Percentiles rank a stretch among this genome's conserved stretches.
Conservation (phyloP, 495 filamentous ascomycete species). For the Emericellopsis terricola region DNA sequence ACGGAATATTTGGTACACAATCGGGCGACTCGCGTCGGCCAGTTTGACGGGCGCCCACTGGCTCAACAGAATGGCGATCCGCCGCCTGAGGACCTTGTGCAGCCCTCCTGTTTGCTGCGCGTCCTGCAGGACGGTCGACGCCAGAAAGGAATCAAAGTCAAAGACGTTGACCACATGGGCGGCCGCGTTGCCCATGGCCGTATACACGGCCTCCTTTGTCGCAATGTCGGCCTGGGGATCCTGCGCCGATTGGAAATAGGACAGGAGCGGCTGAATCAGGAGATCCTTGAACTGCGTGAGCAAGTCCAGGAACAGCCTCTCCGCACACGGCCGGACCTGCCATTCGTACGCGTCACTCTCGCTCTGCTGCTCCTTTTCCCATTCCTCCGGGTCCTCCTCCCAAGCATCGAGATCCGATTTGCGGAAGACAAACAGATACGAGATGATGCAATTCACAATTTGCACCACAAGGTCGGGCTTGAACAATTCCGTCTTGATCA, state of each 20-base stretch:
- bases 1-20: constrained; percentile 81
- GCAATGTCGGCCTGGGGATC: constrained; percentile 51
- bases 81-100: constrained; percentile 72
- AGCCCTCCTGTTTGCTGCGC: constrained; percentile 56
- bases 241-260: constrained; percentile 58
- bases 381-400: constrained; percentile 84
- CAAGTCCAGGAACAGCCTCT: constrained; percentile 85
- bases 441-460: constrained; percentile 67
- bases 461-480: constrained; percentile 54
- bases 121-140: constrained; percentile 56
- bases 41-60: constrained; percentile 75
- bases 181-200: constrained; percentile 73
- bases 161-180: constrained; percentile 47
- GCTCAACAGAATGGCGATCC: constrained; percentile 72
- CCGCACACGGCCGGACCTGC: constrained; percentile 73
- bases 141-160: constrained; percentile 68
- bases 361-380: constrained; percentile 71
- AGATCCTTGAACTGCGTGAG: constrained; percentile 70
- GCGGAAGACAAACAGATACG: constrained; percentile 77
- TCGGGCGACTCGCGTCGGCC: constrained; percentile 37
- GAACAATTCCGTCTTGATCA: constrained; percentile 54
- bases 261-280: constrained; percentile 54
- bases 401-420: constrained; percentile 70
- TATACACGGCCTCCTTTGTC: constrained; percentile 84
- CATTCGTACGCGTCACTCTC: constrained; percentile 71